Evolutionary conservation across 139 green algal genomes (phyloP).

Genomic region (Bryopsis sp.): DNA sequence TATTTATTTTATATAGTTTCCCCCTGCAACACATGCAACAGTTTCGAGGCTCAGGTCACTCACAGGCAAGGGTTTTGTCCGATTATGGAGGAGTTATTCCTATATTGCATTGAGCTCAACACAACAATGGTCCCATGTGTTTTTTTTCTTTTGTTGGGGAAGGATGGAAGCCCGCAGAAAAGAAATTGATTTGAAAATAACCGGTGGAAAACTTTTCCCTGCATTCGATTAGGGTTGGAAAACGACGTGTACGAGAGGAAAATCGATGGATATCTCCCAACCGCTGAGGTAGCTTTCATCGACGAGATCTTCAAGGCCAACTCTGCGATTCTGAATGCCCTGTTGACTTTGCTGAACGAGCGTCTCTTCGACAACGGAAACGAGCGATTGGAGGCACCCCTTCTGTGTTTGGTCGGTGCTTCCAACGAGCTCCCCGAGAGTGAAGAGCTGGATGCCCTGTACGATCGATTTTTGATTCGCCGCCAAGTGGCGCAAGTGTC

Average conservation of each 20-base stretch:
- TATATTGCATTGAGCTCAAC: background rate
- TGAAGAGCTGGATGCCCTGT: conserved; percentile 82
- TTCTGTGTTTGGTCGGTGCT: conserved; percentile 59
- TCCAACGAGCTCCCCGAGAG: conserved; percentile 82
- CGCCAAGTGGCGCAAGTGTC: conserved; percentile 48
- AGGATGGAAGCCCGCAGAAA: background rate
- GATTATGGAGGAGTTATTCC: background rate
- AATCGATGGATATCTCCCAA: conserved; percentile 82
- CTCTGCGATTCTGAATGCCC: conserved; percentile 83
- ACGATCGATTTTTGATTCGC: conserved; percentile 75
- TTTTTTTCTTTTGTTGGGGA: background rate
- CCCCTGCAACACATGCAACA: background rate
- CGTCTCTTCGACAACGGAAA: conserved; percentile 87
- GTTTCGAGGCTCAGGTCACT: too few species aligned
- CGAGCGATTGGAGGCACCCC: conserved; percentile 42
- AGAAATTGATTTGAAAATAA: background rate
- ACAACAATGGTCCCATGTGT: background rate
- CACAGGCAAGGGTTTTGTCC: too few species aligned
- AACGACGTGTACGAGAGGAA: conserved; percentile 82
- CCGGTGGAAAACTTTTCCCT: background rate
- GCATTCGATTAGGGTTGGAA: conserved; percentile 50
- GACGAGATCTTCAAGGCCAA: conserved; percentile 83
- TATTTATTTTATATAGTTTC: conserved; percentile 5
- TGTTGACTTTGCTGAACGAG: conserved; percentile 90
- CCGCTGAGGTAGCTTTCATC: conserved; percentile 78